Evolutionary conservation across 371 early-diverging fungal genomes (phyloP), one percentile per base, ranked within the genome.

Genomic region (Rhizopus sp.): DNA sequence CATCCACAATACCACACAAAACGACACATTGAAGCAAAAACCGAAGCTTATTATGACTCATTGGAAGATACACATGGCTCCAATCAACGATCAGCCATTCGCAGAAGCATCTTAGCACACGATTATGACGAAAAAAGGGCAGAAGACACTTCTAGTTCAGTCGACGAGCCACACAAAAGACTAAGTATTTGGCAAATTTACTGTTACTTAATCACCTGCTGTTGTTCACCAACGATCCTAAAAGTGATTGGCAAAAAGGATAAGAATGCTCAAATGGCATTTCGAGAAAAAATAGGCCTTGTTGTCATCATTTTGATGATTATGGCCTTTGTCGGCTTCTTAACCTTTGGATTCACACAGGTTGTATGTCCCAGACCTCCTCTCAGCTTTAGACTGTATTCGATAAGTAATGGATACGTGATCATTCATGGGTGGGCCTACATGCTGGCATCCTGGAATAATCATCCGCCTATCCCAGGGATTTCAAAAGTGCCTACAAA

Each of bases 261-360:
- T 48, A 57, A 69, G 32, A 78, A 71, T 29, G 74, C 85, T 9
- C 91, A 86, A 69, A 90, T 85, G 58, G 96, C 94, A 13, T 93
- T 89, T 84, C 75, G 93, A 66, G 94, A 93, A 68, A 93, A 93
- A 59, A 88, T 92, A 16, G 90, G 88, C 0, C 76, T 93, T 23
- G 86, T 89, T 17, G 72, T 75, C 47, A 83, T 92, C 41, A 91
- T 93, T 42, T 50, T 90, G 8, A 39, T 78, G 23, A 78, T 91
- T 37, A 90, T 91, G 75, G 81, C 72, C 5, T 65, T 77, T 23
- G 89, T 93, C 15, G 91, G 90, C 23, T 91, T 89, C 63, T 64
- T 93, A 38, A 92, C 92, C 5, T 89, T 89, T 70, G 88, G 85
- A 5, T 82, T 86, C 59, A 85, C 84, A 17, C 79, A 82, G 44